These are phyloP conservation scores for Vitellaria paradoxa DNA, from an alignment of 179 eudicot genomes.

Conservation along the genomic window DNA sequence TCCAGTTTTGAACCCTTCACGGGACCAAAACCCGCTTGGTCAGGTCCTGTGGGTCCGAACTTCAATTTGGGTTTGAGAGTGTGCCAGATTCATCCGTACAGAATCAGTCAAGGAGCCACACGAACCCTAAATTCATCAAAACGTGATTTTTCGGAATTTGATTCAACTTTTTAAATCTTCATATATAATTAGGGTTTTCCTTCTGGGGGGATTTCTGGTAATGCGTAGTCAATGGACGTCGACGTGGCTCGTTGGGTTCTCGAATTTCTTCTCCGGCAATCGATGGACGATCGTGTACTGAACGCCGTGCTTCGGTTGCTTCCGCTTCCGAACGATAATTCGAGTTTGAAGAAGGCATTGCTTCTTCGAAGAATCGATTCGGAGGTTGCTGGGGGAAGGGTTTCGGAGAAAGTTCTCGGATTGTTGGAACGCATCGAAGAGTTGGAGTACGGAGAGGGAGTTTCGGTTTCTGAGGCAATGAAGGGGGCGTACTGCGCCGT, in stretches of 20 bases:
- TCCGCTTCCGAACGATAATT: conserved; percentile 36
- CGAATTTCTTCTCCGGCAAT: conserved; percentile 56
- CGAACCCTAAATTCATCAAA: no score
- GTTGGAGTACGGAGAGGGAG: conserved; percentile 29
- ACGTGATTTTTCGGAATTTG: no score
- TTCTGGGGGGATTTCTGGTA: neutral
- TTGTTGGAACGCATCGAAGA: conserved; percentile 49
- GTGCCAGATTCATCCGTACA: no score
- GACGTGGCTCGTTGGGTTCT: conserved; percentile 49
- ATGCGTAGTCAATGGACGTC: conserved; percentile 20
- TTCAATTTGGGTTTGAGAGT: no score
- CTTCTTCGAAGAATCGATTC: conserved; percentile 48
- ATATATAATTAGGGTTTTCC: neutral
- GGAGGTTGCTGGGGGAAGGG: conserved; percentile 18
- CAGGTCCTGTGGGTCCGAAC: no score
- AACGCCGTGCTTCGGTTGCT: conserved; percentile 30
- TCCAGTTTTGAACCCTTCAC: no score
- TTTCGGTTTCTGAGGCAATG: conserved; percentile 30
- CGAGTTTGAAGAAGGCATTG: conserved; percentile 36
- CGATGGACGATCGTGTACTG: conserved; percentile 37
- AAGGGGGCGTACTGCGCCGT: conserved; percentile 59
- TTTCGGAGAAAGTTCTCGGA: conserved; percentile 48
- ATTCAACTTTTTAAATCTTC: neutral
- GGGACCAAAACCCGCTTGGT: no score
- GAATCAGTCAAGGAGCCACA: no score